Evolutionary conservation across 768 basidiomycete species (phyloP).

Genomic region (Megacollybia marginata): DNA sequence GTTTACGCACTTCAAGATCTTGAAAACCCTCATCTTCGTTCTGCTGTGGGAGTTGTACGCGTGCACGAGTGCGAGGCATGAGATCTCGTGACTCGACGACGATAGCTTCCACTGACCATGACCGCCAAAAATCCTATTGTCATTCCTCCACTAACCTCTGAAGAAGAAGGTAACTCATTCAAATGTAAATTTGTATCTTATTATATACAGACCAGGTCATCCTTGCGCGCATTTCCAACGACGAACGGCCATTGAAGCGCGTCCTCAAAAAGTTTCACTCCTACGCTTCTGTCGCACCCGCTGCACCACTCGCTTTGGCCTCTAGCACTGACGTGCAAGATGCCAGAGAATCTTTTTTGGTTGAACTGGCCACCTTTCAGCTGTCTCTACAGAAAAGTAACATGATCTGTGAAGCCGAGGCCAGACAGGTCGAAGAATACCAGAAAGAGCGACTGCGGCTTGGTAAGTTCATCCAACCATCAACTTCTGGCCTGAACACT

Average conservation of each 20-base stretch:
- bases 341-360: constrained; percentile 69
- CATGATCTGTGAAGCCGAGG: constrained; percentile 83
- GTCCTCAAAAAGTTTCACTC: constrained; percentile 78
- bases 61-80: no score
- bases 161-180: constrained; percentile 51
- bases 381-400: constrained; percentile 67
- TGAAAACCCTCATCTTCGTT: no score
- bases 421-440: constrained; percentile 80
- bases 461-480: constrained; percentile 37
- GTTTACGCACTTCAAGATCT: no score
- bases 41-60: no score
- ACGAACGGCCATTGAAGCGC: constrained; percentile 71
- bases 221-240: constrained; percentile 73
- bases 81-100: no score
- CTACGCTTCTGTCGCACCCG: constrained; percentile 48
- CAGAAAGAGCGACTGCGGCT: constrained; percentile 64
- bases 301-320: constrained; percentile 22
- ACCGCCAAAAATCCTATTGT: constrained; percentile 7
- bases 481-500: constrained; percentile 3
- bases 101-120: background rate
- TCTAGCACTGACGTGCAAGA: constrained; percentile 43
- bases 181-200: constrained; percentile 11
- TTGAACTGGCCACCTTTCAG: constrained; percentile 74
- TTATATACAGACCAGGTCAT: constrained; percentile 61
- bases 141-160: constrained; percentile 43